These are phyloP conservation scores for Colletotrichum tamarilloi DNA, from an alignment of 2,329 filamentous ascomycete species.

Conservation along the genomic window DNA sequence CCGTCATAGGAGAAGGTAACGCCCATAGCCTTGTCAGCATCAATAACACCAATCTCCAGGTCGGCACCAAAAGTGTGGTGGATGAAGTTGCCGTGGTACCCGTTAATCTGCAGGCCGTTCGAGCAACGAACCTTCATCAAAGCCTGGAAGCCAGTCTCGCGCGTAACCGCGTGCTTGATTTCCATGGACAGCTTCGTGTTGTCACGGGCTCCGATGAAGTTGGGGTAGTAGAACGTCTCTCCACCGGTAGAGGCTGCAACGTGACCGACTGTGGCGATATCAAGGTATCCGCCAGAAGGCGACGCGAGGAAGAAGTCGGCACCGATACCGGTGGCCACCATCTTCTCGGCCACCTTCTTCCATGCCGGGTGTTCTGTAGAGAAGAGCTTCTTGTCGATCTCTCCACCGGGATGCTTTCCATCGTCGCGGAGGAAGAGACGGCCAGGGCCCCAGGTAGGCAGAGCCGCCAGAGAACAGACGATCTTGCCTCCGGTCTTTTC, in stretches of 20 bases:
- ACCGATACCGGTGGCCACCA: slow-evolving; percentile 88
- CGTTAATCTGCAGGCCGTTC: slow-evolving; percentile 90
- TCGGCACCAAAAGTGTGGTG: slow-evolving; percentile 96
- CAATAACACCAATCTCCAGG: slow-evolving; percentile 90
- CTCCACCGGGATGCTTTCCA: slow-evolving; percentile 84
- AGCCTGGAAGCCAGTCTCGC: slow-evolving; percentile 94
- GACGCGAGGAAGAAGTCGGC: slow-evolving; percentile 95
- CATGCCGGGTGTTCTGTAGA: slow-evolving; percentile 90
- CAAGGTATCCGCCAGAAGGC: slow-evolving; percentile 89
- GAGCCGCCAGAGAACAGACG: slow-evolving; percentile 84
- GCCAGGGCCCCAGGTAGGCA: slow-evolving; percentile 93
- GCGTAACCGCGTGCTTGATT: slow-evolving; percentile 84
- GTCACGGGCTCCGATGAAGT: slow-evolving; percentile 91
- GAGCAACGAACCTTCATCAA: slow-evolving; percentile 99
- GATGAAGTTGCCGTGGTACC: slow-evolving; percentile 96
- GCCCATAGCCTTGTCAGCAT: slow-evolving; percentile 92
- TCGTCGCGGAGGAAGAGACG: slow-evolving; percentile 88
- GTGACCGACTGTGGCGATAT: slow-evolving; percentile 92
- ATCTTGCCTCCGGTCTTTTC: slow-evolving; percentile 92
- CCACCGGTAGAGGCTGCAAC: slow-evolving; percentile 90
- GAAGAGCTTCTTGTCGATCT: slow-evolving; percentile 92
- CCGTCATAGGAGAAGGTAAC: slow-evolving; percentile 96
- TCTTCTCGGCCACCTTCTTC: slow-evolving; percentile 86
- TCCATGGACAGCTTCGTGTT: slow-evolving; percentile 85
- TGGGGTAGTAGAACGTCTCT: slow-evolving; percentile 96